A percentile compares a stretch with the other conserved stretches of the same genome.
These are phyloP conservation scores for Malassezia pachydermatis DNA, from an alignment of 1,284 basidiomycete species.

Conservation along the genomic window DNA sequence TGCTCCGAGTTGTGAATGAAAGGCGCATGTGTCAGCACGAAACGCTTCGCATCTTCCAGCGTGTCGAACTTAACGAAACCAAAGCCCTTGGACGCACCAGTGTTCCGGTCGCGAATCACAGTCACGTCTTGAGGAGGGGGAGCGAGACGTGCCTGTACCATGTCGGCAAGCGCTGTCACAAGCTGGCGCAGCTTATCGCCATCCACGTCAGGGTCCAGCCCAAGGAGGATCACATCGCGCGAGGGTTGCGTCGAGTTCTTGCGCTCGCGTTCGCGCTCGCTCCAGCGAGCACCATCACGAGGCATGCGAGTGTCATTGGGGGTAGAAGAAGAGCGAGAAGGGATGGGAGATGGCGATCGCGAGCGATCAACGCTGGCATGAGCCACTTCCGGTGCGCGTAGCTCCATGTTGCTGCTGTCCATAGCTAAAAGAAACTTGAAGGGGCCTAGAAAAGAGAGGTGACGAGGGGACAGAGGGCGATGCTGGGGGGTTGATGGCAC, in stretches of 20 bases:
- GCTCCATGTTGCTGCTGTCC: not conserved
- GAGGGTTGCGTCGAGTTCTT: slow-evolving; percentile 10
- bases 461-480: not conserved
- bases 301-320: not conserved
- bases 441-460: not conserved
- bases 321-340: not conserved
- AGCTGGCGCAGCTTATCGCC: slow-evolving; percentile 16
- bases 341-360: slow-evolving; percentile 9
- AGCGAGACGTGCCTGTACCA: slow-evolving; percentile 13
- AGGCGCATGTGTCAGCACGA: slow-evolving; percentile 15
- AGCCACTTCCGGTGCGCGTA: not conserved
- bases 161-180: slow-evolving; percentile 14
- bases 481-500: not conserved
- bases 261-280: slow-evolving; percentile 4
- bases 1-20: slow-evolving; percentile 16
- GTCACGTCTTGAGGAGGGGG: slow-evolving; percentile 17
- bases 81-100: slow-evolving; percentile 15
- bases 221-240: slow-evolving; percentile 18
- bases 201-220: slow-evolving; percentile 16
- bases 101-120: slow-evolving; percentile 17
- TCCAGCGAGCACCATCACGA: slow-evolving; percentile 4
- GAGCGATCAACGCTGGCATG: not conserved
- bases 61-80: slow-evolving; percentile 20
- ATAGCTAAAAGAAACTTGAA: not conserved
- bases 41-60: slow-evolving; percentile 18